A percentile compares a stretch with the other conserved stretches of the same genome.
Evolutionary conservation across 148 eudicot genomes (phyloP).

Genomic region (Rhododendron kiyosumense): DNA sequence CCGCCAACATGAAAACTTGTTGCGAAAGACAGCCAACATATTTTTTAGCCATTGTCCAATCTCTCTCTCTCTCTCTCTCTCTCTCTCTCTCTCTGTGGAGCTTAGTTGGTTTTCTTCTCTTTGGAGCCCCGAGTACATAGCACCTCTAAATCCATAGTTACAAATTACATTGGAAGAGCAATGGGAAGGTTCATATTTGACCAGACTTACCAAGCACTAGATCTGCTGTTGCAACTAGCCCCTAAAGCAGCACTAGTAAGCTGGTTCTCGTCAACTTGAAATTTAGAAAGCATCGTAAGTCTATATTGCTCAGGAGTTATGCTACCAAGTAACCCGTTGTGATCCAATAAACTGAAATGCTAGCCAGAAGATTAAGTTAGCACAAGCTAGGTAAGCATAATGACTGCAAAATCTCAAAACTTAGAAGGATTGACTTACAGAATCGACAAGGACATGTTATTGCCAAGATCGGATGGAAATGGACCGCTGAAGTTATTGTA

Average conservation of each 20-base stretch:
- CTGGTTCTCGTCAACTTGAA: conserved; percentile 26
- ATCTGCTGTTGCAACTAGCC: conserved; percentile 10
- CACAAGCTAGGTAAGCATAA: neutral
- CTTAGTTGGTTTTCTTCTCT: neutral
- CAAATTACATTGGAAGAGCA: neutral
- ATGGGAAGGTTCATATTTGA: neutral
- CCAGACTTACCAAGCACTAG: conserved; percentile 17
- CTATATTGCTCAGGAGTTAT: conserved; percentile 30
- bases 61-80: too few species aligned
- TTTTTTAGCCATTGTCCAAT: neutral
- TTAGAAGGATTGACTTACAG: conserved; percentile 41
- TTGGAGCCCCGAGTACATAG: neutral
- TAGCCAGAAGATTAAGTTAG: conserved; percentile 1
- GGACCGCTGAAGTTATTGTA: conserved; percentile 51
- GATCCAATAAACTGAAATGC: conserved; percentile 57
- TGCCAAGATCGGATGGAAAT: conserved; percentile 35
- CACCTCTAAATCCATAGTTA: neutral
- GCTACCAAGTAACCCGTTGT: conserved; percentile 39
- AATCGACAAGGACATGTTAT: conserved; percentile 30
- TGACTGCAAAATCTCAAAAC: neutral
- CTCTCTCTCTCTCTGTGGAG: neutral
- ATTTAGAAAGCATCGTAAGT: conserved; percentile 27
- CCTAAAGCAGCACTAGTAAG: conserved; percentile 5
- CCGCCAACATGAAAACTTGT: neutral
- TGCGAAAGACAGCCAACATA: neutral